A percentile compares a stretch with the other conserved stretches of the same genome.
Conservation (phyloP, 2,329 filamentous ascomycete species). For the Aspergillus aculeatus region DNA sequence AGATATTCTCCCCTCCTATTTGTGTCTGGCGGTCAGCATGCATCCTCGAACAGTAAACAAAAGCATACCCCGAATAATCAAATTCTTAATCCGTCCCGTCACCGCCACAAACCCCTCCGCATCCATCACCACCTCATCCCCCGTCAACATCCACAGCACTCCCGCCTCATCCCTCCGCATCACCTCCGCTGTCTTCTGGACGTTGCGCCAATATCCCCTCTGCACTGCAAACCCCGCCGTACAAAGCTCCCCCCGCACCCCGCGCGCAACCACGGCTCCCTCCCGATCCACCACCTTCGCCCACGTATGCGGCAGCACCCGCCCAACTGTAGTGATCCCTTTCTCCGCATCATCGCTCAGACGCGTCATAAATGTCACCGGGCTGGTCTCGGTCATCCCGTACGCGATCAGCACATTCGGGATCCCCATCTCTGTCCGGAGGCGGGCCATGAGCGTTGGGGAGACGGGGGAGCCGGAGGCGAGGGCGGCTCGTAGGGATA, state of each 20-base stretch:
- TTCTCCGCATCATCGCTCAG: constrained; percentile 66
- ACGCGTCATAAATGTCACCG: constrained; percentile 65
- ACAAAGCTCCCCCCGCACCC: constrained; percentile 67
- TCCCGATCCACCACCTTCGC: constrained; percentile 71
- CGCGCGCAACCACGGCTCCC: constrained; percentile 62
- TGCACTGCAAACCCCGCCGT: constrained; percentile 70
- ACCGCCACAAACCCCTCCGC: constrained; percentile 64
- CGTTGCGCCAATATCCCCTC: constrained; percentile 44
- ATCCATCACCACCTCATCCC: constrained; percentile 53
- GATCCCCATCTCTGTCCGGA: constrained; percentile 71
- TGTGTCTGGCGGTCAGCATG: neutral
- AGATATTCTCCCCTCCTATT: constrained; percentile 64
- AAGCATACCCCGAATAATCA: constrained; percentile 64
- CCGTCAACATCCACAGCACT: constrained; percentile 61
- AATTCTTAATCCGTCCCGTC: constrained; percentile 72
- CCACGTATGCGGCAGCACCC: constrained; percentile 70
- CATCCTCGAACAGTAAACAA: too few relatives aligned
- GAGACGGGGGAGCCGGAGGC: constrained; percentile 79
- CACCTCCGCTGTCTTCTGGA: constrained; percentile 58
- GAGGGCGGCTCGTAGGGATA: constrained; percentile 71
- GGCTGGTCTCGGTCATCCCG: constrained; percentile 86
- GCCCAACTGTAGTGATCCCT: constrained; percentile 69
- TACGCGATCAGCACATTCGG: constrained; percentile 84
- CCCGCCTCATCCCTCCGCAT: constrained; percentile 60
- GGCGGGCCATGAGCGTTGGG: constrained; percentile 59